phyloP scores from a whole-genome alignment of 2,329 filamentous ascomycete genomes.

The Stagonosporopsis vannaccii region DNA sequence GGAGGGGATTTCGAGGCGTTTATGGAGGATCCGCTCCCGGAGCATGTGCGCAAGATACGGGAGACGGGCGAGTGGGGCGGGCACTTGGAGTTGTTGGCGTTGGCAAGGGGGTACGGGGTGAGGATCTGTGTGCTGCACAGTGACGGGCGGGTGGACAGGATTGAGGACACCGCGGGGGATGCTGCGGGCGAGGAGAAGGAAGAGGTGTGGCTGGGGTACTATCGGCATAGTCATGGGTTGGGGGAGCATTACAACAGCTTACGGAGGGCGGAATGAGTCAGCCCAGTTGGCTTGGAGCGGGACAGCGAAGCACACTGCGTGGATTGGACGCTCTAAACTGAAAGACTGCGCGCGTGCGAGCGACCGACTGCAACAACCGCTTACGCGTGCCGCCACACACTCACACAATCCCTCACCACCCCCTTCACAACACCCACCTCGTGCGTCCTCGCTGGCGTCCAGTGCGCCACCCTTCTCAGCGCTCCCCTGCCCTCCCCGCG shows the following conservation, averaged over 20 bases:
- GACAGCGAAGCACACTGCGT: too few species aligned
- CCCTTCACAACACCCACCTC: conserved; percentile 55
- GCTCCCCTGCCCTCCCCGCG: conserved; percentile 50
- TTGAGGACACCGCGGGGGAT: conserved; percentile 62
- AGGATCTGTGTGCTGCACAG: conserved; percentile 84
- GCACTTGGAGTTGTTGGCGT: conserved; percentile 84
- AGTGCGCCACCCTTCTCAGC: conserved; percentile 60
- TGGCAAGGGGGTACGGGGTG: conserved; percentile 81
- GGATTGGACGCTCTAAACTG: too few species aligned
- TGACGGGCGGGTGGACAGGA: conserved; percentile 79
- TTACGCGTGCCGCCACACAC: conserved; percentile 54
- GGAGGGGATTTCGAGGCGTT: conserved; percentile 85
- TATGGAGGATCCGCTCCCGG: conserved; percentile 78
- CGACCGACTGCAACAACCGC: too few species aligned
- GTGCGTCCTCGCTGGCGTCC: conserved; percentile 64
- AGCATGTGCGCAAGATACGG: conserved; percentile 77
- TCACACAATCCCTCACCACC: conserved; percentile 58
- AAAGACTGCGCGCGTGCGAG: too few species aligned
- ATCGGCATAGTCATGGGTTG: conserved; percentile 89
- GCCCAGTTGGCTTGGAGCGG: too few species aligned
- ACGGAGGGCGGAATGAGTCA: conserved; percentile 46
- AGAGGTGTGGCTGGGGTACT: conserved; percentile 91
- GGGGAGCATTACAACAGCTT: conserved; percentile 98
- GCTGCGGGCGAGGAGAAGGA: conserved; percentile 56
- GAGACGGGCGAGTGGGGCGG: conserved; percentile 97